phyloP scores from a whole-genome alignment of 208 protist genomes.

The Leishmania tropica region DNA sequence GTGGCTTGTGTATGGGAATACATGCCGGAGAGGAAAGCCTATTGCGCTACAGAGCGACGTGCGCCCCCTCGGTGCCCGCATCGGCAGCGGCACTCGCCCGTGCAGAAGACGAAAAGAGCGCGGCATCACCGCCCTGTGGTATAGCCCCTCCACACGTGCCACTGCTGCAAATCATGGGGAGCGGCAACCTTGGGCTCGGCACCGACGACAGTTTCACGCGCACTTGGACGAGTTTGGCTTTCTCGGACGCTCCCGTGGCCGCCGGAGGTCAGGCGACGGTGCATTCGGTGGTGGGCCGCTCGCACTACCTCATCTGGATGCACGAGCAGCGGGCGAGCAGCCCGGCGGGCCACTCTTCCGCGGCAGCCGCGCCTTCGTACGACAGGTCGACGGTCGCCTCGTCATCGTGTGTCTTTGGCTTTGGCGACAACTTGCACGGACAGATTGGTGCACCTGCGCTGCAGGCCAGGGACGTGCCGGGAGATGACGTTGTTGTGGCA shows the following conservation, averaged over 20 bases:
- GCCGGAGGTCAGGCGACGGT: slow-evolving; percentile 9
- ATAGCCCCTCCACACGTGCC: slow-evolving; percentile 4
- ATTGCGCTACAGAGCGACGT: slow-evolving; percentile 35
- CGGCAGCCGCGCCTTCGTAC: neutral
- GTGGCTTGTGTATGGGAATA: slow-evolving; percentile 9
- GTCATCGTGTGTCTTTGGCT: slow-evolving; percentile 48
- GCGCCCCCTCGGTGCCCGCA: neutral
- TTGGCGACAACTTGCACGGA: slow-evolving; percentile 84
- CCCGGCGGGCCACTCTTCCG: neutral
- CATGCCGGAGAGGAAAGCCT: slow-evolving; percentile 71
- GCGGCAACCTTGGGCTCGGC: slow-evolving; percentile 62
- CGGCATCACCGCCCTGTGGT: neutral
- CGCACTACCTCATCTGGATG: slow-evolving; percentile 62
- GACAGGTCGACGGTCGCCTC: neutral
- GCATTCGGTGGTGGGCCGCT: slow-evolving; percentile 40
- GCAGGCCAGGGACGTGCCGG: neutral
- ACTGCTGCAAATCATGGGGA: slow-evolving; percentile 45
- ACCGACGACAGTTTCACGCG: slow-evolving; percentile 41
- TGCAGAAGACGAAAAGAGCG: neutral
- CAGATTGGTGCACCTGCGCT: slow-evolving; percentile 47
- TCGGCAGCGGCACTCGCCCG: neutral
- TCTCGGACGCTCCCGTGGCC: neutral
- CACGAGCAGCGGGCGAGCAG: neutral
- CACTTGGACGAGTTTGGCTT: slow-evolving; percentile 25
- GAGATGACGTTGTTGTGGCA: slow-evolving; percentile 14